These are phyloP conservation scores for Domatiomyces catenatus DNA, from an alignment of 2,329 filamentous ascomycete species.

Conservation along the genomic window DNA sequence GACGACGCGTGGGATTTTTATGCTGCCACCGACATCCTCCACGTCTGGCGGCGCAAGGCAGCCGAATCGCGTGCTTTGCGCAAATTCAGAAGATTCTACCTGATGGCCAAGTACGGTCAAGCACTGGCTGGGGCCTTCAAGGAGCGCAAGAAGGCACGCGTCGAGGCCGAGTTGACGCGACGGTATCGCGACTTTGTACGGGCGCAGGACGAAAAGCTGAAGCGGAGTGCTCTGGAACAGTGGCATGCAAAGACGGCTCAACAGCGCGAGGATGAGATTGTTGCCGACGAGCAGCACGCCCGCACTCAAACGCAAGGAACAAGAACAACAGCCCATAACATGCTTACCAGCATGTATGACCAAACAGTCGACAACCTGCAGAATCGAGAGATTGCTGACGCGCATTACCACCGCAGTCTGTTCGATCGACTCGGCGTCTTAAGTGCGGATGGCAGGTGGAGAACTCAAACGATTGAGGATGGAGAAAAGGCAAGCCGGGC, in stretches of 20 bases:
- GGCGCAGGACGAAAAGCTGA: not conserved
- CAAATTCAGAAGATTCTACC: not conserved
- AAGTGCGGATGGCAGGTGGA: not conserved
- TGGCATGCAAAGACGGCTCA: not conserved
- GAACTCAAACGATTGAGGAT: not conserved
- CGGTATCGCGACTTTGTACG: not conserved
- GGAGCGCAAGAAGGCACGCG: not conserved
- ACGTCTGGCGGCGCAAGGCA: not conserved
- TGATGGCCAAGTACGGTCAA: not conserved
- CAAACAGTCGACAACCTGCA: not conserved
- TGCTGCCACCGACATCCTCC: not conserved
- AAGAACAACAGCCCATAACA: not conserved
- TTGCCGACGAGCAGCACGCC: not conserved
- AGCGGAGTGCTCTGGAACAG: not conserved
- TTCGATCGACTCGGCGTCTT: not conserved
- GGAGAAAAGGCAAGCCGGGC: not conserved
- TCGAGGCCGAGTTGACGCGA: not conserved
- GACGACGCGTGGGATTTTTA: not conserved
- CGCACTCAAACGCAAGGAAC: not conserved
- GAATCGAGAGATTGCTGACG: not conserved
- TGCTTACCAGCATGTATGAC: not conserved
- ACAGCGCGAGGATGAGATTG: not conserved
- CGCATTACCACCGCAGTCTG: not conserved
- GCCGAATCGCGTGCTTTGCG: not conserved
- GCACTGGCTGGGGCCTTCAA: not conserved